Evolutionary conservation across 2,329 filamentous ascomycete species (phyloP).

Genomic region (Talaromyces amestolkiae): DNA sequence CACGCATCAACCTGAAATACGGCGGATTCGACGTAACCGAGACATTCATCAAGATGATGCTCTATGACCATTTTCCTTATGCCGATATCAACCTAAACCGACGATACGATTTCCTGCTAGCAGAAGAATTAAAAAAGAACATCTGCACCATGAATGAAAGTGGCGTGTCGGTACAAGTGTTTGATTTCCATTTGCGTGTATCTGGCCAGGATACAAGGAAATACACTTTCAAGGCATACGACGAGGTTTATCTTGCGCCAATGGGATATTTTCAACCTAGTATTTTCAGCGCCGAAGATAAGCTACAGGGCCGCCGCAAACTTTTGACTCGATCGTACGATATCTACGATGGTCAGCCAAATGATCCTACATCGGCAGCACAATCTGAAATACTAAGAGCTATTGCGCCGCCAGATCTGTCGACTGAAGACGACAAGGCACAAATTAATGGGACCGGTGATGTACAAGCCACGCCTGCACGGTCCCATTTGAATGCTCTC

Average conservation of each 20-base stretch:
- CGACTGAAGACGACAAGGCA: slow-evolving; percentile 34
- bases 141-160: slow-evolving; percentile 88
- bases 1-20: slow-evolving; percentile 89
- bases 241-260: slow-evolving; percentile 89
- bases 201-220: slow-evolving; percentile 86
- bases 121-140: slow-evolving; percentile 92
- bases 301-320: slow-evolving; percentile 75
- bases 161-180: slow-evolving; percentile 82
- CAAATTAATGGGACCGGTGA: slow-evolving; percentile 27
- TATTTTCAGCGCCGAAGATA: slow-evolving; percentile 73
- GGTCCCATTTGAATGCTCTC: slow-evolving; percentile 62
- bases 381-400: slow-evolving; percentile 66
- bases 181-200: slow-evolving; percentile 85
- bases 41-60: slow-evolving; percentile 95
- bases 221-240: slow-evolving; percentile 95
- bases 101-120: slow-evolving; percentile 87
- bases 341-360: slow-evolving; percentile 86
- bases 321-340: slow-evolving; percentile 87
- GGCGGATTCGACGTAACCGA: slow-evolving; percentile 92
- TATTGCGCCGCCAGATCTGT: slow-evolving; percentile 44
- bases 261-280: slow-evolving; percentile 91
- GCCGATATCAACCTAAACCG: slow-evolving; percentile 86
- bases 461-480: slow-evolving; percentile 45
- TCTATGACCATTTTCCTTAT: slow-evolving; percentile 94
- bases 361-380: slow-evolving; percentile 82